Conservation (phyloP, 257 asterid species). For the Solanum corneliomulleri region DNA sequence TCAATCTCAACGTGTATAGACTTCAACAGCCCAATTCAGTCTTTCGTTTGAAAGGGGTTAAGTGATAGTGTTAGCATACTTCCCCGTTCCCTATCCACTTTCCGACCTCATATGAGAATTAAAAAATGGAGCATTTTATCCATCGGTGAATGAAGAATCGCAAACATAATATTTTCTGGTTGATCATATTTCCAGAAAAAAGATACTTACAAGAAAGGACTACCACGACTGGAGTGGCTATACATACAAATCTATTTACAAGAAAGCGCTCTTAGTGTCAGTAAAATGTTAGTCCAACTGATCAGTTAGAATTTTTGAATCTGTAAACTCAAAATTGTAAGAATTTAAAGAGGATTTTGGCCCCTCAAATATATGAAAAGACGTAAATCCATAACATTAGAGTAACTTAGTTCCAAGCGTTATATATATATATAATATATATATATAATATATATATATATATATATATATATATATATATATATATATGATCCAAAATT, state of each 20-base stretch:
- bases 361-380: not conserved
- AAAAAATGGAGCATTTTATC: too few species aligned
- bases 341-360: not conserved
- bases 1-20: not conserved
- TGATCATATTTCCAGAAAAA: too few species aligned
- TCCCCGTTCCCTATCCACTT: too few species aligned
- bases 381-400: not conserved
- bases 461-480: not conserved
- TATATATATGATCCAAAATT: not conserved
- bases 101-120: too few species aligned
- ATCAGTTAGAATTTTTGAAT: not conserved
- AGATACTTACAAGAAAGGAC: too few species aligned
- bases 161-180: too few species aligned
- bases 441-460: too few species aligned
- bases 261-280: not conserved
- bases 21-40: not conserved
- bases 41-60: not conserved
- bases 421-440: not conserved
- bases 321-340: not conserved
- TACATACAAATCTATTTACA: too few species aligned
- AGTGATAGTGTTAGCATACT: too few species aligned
- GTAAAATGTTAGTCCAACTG: not conserved
- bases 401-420: not conserved
- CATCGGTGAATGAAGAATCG: too few species aligned
- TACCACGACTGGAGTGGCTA: too few species aligned